Base-by-base conservation (phyloP, 306 rosid species). In the Cercis canadensis region DNA sequence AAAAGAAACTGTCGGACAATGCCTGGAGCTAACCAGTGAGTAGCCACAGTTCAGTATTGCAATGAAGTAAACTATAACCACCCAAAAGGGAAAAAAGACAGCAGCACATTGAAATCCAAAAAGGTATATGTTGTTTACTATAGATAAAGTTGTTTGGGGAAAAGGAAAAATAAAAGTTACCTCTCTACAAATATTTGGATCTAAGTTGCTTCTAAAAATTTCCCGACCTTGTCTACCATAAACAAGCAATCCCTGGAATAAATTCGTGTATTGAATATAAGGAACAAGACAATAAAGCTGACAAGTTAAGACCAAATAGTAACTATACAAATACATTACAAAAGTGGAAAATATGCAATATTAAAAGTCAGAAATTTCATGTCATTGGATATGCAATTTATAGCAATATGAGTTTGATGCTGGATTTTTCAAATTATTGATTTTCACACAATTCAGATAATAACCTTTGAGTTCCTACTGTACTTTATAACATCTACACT, bases 191-290 rank as follows among this genome's bases (percentile, higher is more conserved):
- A 94, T 74, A 50, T 63, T 52, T 71, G 77, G 87, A 75, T 90
- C 96, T 80, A 94, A 90, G 84, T 77, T 90, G 81, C 81, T 79
- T 70, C 90, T 84, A 81, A 81, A 89, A 77, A 94, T 90, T 86
- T 94, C 92, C 80, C 9, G 89, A 44, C 98, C 98, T 80, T 86
- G 88, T 87, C 79, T 84, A 45, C 98, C 98, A 75, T 89, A 94
- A 72, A 94, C 96, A 71, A 94, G 94, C 79, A 90, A 80, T 52
- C 98, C 97, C 98, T 93, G 86, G 55, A 83, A 85, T 62, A 80
- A 88, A 56, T 76, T 29, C 53, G 71, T 53, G 71, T 15, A 71
- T 49, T 57, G 69, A 58, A 55, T 11, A 29, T 77, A 52, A 75
- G 81, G 59, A 19, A 58, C 15, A 55, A 31, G 15, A 46, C 3